Conservation (phyloP, 306 rosid genomes). For the Adenanthera pavonina region DNA sequence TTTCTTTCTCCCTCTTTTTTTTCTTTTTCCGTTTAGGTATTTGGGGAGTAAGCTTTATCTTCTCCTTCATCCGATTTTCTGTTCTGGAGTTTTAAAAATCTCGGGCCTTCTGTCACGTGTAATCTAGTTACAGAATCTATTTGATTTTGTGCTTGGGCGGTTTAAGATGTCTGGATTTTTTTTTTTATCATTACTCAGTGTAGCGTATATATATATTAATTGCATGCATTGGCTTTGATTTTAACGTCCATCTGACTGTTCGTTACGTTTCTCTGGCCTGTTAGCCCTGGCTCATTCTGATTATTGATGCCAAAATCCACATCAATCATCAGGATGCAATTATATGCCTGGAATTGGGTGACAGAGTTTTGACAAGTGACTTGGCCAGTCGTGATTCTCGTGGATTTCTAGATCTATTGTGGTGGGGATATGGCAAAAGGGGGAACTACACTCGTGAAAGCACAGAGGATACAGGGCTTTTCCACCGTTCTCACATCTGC, state of each 20-base stretch:
- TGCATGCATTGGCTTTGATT: conserved; percentile 36
- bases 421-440: conserved; percentile 60
- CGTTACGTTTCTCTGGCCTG: conserved; percentile 18
- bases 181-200: conserved; percentile 28
- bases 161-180: conserved; percentile 23
- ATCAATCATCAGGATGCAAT: conserved; percentile 41
- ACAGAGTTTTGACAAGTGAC: conserved; percentile 43
- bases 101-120: neutral
- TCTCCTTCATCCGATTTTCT: neutral
- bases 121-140: conserved; percentile 8
- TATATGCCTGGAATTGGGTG: conserved; percentile 46
- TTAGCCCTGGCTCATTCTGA: conserved; percentile 30
- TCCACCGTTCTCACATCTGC: conserved; percentile 58
- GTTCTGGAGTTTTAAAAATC: conserved; percentile 33
- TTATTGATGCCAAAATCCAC: conserved; percentile 29
- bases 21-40: neutral
- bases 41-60: conserved; percentile 32
- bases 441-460: conserved; percentile 53
- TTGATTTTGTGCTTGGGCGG: conserved; percentile 35
- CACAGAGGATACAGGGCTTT: conserved; percentile 53
- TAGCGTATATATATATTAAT: conserved; percentile 19
- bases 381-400: conserved; percentile 31
- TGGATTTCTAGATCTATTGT: conserved; percentile 43
- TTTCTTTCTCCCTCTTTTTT: neutral
- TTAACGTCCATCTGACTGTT: conserved; percentile 30